Percentiles rank a stretch among this genome's conserved stretches.
These are phyloP conservation scores for Canavalia gladiata DNA, from an alignment of 306 rosid genomes.

Conservation along the genomic window DNA sequence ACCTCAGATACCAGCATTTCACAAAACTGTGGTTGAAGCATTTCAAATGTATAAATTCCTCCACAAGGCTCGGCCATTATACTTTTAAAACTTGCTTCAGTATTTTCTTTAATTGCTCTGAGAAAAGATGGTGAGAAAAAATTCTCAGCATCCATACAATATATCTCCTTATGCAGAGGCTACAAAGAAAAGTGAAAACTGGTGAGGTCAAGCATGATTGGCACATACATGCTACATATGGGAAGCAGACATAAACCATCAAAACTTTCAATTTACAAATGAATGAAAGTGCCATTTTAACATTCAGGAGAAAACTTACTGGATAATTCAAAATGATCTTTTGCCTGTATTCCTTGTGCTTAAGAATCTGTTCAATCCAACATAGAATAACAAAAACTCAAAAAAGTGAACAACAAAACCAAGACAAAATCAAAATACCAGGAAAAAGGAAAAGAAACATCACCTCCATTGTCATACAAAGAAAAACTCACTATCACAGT, in stretches of 20 bases:
- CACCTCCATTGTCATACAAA: neutral
- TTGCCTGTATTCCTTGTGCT: slow-evolving; percentile 82
- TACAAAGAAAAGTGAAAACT: slow-evolving; percentile 54
- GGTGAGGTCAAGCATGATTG: slow-evolving; percentile 27
- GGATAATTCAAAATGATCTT: slow-evolving; percentile 71
- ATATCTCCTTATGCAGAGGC: slow-evolving; percentile 80
- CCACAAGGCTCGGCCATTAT: slow-evolving; percentile 65
- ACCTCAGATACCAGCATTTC: slow-evolving; percentile 90
- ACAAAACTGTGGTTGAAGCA: slow-evolving; percentile 88
- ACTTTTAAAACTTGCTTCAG: slow-evolving; percentile 76
- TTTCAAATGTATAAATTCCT: slow-evolving; percentile 85
- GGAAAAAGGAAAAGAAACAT: slow-evolving; percentile 12
- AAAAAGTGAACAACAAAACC: slow-evolving; percentile 3
- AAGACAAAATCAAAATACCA: slow-evolving; percentile 1
- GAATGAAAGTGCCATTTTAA: slow-evolving; percentile 11
- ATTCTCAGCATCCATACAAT: slow-evolving; percentile 68
- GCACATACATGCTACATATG: slow-evolving; percentile 26
- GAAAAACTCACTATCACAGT: neutral
- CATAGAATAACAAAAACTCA: slow-evolving; percentile 28
- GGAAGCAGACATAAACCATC: slow-evolving; percentile 43
- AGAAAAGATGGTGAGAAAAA: slow-evolving; percentile 94
- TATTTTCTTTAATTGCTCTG: slow-evolving; percentile 73
- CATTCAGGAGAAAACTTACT: slow-evolving; percentile 56
- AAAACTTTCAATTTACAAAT: slow-evolving; percentile 3
- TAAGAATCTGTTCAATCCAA: slow-evolving; percentile 71